Conservation (phyloP, 225 moss, liverwort and hornwort genomes). For the Antitrichia curtipendula region DNA sequence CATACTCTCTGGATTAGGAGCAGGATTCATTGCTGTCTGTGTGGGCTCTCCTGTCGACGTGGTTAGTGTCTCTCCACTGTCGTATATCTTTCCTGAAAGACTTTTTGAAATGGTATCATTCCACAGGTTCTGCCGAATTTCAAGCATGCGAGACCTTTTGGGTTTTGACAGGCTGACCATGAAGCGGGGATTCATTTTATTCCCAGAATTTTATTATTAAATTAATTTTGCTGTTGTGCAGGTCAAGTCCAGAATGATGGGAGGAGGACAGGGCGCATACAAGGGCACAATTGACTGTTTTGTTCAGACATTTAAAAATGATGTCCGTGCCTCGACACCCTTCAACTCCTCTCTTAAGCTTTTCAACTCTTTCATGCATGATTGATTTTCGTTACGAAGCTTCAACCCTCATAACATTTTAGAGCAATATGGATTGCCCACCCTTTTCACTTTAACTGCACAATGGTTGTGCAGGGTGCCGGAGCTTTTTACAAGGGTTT, state of each 20-base stretch:
- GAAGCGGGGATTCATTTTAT: neutral
- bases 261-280: slow-evolving; percentile 57
- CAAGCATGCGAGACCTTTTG: neutral
- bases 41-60: slow-evolving; percentile 98
- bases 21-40: slow-evolving; percentile 93
- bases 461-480: slow-evolving; percentile 35
- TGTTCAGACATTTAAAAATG: slow-evolving; percentile 88
- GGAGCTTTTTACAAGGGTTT: slow-evolving; percentile 94
- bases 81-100: neutral
- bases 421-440: neutral
- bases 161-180: neutral
- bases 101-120: neutral
- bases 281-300: slow-evolving; percentile 92
- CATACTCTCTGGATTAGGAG: slow-evolving; percentile 82
- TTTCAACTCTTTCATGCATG: neutral
- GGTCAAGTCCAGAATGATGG: slow-evolving; percentile 99
- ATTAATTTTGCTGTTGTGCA: slow-evolving; percentile 11
- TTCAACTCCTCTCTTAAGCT: neutral
- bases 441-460: neutral
- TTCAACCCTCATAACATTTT: neutral
- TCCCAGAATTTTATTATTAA: neutral
- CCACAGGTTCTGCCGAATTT: neutral
- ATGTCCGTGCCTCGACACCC: slow-evolving; percentile 16
- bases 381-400: neutral
- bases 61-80: slow-evolving; percentile 38